A percentile compares a stretch with the other conserved stretches of the same genome.
These are phyloP conservation scores for Solanum gandarillasii DNA, from an alignment of 257 asterid genomes.

Conservation along the genomic window DNA sequence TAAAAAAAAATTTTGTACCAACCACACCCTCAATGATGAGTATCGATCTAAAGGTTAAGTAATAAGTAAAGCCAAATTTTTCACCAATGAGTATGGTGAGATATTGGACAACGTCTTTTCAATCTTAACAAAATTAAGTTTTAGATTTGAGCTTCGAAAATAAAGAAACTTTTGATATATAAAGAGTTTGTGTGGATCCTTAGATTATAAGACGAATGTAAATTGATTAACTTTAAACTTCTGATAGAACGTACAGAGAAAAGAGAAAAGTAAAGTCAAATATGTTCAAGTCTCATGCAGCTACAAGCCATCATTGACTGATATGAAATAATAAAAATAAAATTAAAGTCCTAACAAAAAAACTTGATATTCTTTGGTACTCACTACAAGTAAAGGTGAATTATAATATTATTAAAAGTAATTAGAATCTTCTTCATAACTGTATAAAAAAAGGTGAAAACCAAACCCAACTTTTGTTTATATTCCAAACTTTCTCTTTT, in stretches of 20 bases:
- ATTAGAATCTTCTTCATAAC: background rate
- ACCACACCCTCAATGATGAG: background rate
- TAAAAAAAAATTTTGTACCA: background rate
- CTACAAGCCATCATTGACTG: background rate
- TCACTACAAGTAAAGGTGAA: background rate
- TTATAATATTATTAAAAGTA: background rate
- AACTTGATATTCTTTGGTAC: background rate
- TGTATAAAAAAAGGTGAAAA: background rate
- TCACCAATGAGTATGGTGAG: background rate
- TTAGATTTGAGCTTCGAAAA: too few relatives aligned
- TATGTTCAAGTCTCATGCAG: background rate
- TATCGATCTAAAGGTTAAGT: background rate
- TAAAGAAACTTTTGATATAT: background rate
- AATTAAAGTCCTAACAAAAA: background rate
- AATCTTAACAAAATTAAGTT: background rate
- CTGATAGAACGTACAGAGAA: background rate
- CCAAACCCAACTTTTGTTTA: background rate
- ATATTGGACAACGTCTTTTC: background rate
- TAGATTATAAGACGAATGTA: background rate
- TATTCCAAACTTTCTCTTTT: background rate
- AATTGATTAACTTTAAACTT: background rate
- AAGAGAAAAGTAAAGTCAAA: background rate
- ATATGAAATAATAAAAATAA: background rate
- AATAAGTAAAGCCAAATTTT: background rate
- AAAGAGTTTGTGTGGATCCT: background rate